Evolutionary conservation across 768 basidiomycete species (phyloP), one percentile per base, ranked within the genome.

Genomic region (Candolleomyces aberdarensis): DNA sequence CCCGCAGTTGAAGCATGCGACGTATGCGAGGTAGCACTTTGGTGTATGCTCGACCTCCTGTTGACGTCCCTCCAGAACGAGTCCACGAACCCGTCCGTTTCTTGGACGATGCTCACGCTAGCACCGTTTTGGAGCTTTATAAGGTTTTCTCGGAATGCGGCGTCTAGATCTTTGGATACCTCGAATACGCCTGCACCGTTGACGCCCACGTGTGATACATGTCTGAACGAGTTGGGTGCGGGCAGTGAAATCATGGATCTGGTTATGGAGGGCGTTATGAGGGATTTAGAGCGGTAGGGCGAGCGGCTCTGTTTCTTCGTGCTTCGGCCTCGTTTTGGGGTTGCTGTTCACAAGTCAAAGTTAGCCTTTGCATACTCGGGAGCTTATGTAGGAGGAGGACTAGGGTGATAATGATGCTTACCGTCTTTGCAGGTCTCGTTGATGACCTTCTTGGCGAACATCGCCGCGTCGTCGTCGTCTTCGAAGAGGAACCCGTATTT

Each of bases 161-260:
- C 77, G 51, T 85, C 83, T 44, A 85, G 73, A 62, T 79, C 81
- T 53, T 78, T 79, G 50, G 81, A 82, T 9, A 81, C 76, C 71
- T 86, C 84, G 63, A 85, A 76, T 57, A 73, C 70, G 4, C 83
- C 84, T 8, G 78, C 74, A 57, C 72, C 74, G 65, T 79, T 80
- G 53, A 86, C 71, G 8, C 87, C 87, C 55, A 89, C 80, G 68
- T 89, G 88, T 20, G 83, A 80, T 57, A 88, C 76, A 66, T 90
- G 88, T 59, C 82, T 80, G 69, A 89, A 89, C 20, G 87, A 84
- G 59, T 84, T 78, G 4, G 83, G 79, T 0, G 80, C 72, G 0
- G 88, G 87, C 17, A 78, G 68, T 14, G 87, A 87, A 63, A 89
- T 84, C 74, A 83, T 74, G 9, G 76, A 71, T 3, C 76, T 70